Percentiles rank a stretch among this genome's conserved stretches.
phyloP scores from a whole-genome alignment of 441 rosid species.

The Erysimum pusillum region DNA sequence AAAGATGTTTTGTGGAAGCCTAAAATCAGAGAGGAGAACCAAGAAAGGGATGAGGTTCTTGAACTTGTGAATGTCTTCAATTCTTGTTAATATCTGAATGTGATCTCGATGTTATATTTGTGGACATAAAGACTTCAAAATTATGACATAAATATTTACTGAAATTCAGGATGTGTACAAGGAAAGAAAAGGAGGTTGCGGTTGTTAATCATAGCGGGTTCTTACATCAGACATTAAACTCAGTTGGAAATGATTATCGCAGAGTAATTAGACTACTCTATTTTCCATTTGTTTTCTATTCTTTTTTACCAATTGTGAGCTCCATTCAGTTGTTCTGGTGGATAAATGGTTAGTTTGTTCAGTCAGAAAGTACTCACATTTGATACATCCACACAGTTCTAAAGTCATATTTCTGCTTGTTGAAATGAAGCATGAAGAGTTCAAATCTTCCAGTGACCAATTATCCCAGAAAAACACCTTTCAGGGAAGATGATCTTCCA shows the following conservation, averaged over 20 bases:
- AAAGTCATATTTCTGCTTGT: no score
- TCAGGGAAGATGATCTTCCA: no score
- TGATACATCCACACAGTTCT: not conserved
- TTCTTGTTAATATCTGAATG: not conserved
- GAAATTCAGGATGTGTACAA: conserved; percentile 71
- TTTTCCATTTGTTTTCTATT: not conserved
- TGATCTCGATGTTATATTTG: no score
- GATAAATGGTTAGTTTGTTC: conserved; percentile 71
- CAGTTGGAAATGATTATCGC: conserved; percentile 69
- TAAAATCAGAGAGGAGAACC: conserved; percentile 63
- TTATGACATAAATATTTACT: no score
- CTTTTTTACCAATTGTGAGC: conserved; percentile 72
- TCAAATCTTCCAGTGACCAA: no score
- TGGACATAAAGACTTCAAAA: no score
- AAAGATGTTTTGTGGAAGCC: conserved; percentile 75
- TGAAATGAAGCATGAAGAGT: no score
- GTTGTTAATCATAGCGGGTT: conserved; percentile 83
- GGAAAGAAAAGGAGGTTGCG: conserved; percentile 83
- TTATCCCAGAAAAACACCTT: no score
- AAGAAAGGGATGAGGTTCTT: conserved; percentile 74
- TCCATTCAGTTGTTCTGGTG: conserved; percentile 68
- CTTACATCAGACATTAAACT: conserved; percentile 62
- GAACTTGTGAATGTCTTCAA: conserved; percentile 59
- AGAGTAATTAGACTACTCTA: conserved; percentile 60
- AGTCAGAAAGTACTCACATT: not conserved